A percentile compares a stretch with the other conserved stretches of the same genome.
phyloP scores from a whole-genome alignment of 345 rosid species.

The Acer negundo region DNA sequence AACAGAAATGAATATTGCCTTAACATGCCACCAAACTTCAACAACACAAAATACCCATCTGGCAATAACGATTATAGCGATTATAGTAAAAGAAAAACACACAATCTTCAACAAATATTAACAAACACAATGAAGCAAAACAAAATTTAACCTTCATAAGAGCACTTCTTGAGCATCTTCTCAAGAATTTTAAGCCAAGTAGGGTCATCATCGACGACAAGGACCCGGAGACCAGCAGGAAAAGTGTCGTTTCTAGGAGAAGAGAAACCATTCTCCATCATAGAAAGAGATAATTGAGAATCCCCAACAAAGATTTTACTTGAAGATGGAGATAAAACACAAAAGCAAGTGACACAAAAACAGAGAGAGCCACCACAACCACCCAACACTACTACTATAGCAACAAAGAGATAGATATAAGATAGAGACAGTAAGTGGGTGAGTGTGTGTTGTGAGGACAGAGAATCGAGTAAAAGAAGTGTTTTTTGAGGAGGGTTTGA shows the following conservation, averaged over 20 bases:
- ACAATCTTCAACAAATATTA: background rate
- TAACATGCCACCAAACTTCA: slow-evolving; percentile 1
- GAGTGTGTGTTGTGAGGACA: background rate
- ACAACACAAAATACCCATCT: background rate
- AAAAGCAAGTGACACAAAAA: background rate
- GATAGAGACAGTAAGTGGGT: background rate
- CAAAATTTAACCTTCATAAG: slow-evolving; percentile 66
- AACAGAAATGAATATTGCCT: slow-evolving; percentile 2
- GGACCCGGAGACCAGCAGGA: slow-evolving; percentile 92
- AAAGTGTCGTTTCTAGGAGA: slow-evolving; percentile 58
- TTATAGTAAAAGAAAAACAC: background rate
- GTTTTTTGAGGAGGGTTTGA: slow-evolving; percentile 21
- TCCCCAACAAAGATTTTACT: background rate
- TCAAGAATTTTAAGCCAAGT: slow-evolving; percentile 98
- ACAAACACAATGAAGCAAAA: slow-evolving; percentile 7
- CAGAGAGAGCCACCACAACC: background rate
- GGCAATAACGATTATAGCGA: slow-evolving; percentile 1
- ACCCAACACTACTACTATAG: background rate
- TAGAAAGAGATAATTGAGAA: background rate
- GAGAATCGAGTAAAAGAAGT: slow-evolving; percentile 3
- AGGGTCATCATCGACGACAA: slow-evolving; percentile 93
- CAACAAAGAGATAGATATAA: background rate
- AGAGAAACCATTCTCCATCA: slow-evolving; percentile 73
- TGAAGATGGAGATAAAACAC: slow-evolving; percentile 12
- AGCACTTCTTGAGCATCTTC: slow-evolving; percentile 96